These are phyloP conservation scores for Ophiosphaerella narmari DNA, from an alignment of 2,329 filamentous ascomycete species.

Conservation along the genomic window DNA sequence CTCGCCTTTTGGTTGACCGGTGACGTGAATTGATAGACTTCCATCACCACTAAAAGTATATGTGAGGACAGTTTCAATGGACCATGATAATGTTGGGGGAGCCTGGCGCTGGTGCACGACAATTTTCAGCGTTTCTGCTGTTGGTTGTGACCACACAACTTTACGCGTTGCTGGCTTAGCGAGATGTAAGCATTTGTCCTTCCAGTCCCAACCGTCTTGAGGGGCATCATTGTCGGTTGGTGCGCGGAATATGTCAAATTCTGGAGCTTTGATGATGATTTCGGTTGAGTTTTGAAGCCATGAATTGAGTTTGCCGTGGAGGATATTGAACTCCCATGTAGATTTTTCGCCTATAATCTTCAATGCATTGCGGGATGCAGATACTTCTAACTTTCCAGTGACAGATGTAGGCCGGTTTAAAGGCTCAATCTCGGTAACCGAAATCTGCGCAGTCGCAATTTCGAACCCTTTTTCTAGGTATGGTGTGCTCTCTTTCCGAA, in stretches of 20 bases:
- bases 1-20: slow-evolving; percentile 53
- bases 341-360: slow-evolving; percentile 29
- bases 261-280: slow-evolving; percentile 39
- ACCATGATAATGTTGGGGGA: slow-evolving; percentile 65
- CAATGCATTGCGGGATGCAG: slow-evolving; percentile 22
- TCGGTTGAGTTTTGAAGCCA: slow-evolving; percentile 37
- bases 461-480: slow-evolving; percentile 43
- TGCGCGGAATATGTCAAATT: slow-evolving; percentile 65
- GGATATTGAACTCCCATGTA: slow-evolving; percentile 56
- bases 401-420: slow-evolving; percentile 40
- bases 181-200: slow-evolving; percentile 38
- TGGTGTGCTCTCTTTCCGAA: slow-evolving; percentile 35
- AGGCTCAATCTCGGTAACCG: slow-evolving; percentile 15
- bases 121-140: slow-evolving; percentile 37
- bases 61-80: slow-evolving; percentile 46
- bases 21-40: slow-evolving; percentile 53
- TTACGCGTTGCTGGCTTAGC: slow-evolving; percentile 33
- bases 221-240: slow-evolving; percentile 68
- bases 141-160: slow-evolving; percentile 43
- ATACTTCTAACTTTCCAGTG: slow-evolving; percentile 47
- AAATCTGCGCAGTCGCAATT: slow-evolving; percentile 42
- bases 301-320: slow-evolving; percentile 57
- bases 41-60: slow-evolving; percentile 59
- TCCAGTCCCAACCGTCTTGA: slow-evolving; percentile 62
- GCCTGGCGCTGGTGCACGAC: slow-evolving; percentile 57